A percentile compares a stretch with the other conserved stretches of the same genome.
Conservation (phyloP, 2,329 filamentous ascomycete species). For the Didymella exigua region DNA sequence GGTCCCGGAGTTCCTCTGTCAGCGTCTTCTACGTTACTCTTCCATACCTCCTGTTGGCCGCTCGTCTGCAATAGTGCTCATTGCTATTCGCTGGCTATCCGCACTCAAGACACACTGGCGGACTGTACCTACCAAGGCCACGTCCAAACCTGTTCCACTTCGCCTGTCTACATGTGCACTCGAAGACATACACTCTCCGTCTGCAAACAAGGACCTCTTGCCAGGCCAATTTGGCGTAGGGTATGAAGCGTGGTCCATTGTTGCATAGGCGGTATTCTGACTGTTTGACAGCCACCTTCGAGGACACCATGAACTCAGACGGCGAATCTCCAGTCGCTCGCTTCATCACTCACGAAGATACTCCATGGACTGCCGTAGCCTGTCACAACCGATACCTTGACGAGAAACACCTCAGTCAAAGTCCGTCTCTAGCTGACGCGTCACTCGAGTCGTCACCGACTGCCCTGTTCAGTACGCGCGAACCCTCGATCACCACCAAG, state of each 20-base stretch:
- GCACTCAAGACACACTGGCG: background rate
- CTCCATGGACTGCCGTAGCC: constrained; percentile 21
- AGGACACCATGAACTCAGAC: constrained; percentile 22
- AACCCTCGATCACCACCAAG: constrained; percentile 31
- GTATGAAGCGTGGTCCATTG: constrained; percentile 9
- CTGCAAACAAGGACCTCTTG: constrained; percentile 1
- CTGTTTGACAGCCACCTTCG: constrained; percentile 28
- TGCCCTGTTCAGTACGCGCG: constrained; percentile 23
- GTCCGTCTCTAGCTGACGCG: no score
- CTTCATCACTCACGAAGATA: constrained; percentile 24
- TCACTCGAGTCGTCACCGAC: constrained; percentile 18
- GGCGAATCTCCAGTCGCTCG: constrained; percentile 16
- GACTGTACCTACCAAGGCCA: background rate
- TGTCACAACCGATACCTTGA: constrained; percentile 20
- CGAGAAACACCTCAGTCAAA: constrained; percentile 10
- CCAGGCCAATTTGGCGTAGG: constrained; percentile 29
- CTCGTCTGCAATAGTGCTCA: background rate
- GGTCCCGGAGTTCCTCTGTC: constrained; percentile 12
- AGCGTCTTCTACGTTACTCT: constrained; percentile 4
- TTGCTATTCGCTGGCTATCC: background rate
- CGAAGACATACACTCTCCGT: background rate
- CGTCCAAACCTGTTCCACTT: background rate
- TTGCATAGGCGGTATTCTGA: background rate
- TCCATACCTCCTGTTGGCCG: no score
- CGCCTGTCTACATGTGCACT: constrained; percentile 4